These are phyloP conservation scores for Acephala macrosclerotiorum DNA, from an alignment of 2,329 filamentous ascomycete species.

Conservation along the genomic window DNA sequence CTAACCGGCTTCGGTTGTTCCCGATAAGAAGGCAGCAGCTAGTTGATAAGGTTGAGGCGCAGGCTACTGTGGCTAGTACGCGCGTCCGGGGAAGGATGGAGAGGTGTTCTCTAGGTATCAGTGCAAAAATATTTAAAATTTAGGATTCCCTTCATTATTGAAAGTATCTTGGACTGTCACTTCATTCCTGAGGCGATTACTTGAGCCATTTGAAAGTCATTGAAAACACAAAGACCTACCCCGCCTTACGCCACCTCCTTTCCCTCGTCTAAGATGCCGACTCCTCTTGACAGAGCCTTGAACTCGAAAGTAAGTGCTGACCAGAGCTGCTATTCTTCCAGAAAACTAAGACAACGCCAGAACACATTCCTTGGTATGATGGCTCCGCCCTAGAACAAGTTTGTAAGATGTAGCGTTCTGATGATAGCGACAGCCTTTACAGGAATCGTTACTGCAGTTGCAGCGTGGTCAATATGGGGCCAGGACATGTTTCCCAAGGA, in stretches of 20 bases:
- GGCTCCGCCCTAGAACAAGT: background rate
- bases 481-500: constrained; percentile 79
- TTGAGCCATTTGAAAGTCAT: background rate
- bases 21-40: constrained; percentile 18
- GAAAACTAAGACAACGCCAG: constrained; percentile 49
- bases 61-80: constrained; percentile 26
- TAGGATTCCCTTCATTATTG: background rate
- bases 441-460: constrained; percentile 80
- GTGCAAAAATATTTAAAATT: background rate
- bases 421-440: constrained; percentile 76
- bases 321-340: background rate
- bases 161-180: background rate
- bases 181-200: background rate
- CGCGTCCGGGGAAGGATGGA: background rate
- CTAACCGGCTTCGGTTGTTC: constrained; percentile 28
- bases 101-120: constrained; percentile 8
- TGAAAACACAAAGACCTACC: background rate
- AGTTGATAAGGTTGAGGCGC: constrained; percentile 19
- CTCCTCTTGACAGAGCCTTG: constrained; percentile 71
- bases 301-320: constrained; percentile 67
- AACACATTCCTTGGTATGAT: constrained; percentile 72
- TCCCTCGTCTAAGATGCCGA: constrained; percentile 64
- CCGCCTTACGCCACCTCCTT: constrained; percentile 12
- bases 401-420: background rate
- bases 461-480: constrained; percentile 86